phyloP scores from a whole-genome alignment of 179 eudicot species.

The Beta lomatogona region DNA sequence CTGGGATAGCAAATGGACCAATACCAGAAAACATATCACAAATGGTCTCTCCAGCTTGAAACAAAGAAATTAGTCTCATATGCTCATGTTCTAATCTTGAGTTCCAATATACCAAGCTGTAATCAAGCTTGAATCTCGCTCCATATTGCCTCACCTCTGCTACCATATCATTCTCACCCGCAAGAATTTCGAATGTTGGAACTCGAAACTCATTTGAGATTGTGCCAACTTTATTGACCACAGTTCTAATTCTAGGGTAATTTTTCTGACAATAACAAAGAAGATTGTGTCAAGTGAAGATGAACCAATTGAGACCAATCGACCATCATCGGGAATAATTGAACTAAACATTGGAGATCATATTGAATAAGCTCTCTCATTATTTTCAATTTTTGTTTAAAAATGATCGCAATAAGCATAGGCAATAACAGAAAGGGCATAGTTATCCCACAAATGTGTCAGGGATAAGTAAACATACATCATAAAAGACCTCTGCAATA shows the following conservation, averaged over 20 bases:
- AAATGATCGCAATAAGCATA: not conserved
- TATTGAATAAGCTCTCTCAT: not conserved
- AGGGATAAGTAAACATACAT: slow-evolving; percentile 56
- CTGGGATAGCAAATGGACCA: slow-evolving; percentile 97
- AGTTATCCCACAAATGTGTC: slow-evolving; percentile 5
- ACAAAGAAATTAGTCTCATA: slow-evolving; percentile 76
- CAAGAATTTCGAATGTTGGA: slow-evolving; percentile 87
- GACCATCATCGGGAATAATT: not conserved
- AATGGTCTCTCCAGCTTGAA: slow-evolving; percentile 71
- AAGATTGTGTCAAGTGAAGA: slow-evolving; percentile 28
- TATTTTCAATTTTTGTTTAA: not conserved
- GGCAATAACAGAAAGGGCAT: not conserved
- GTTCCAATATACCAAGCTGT: slow-evolving; percentile 96
- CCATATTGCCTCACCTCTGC: slow-evolving; percentile 95
- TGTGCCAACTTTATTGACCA: slow-evolving; percentile 86
- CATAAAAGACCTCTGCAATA: slow-evolving; percentile 90
- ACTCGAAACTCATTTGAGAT: slow-evolving; percentile 93
- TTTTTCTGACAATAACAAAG: slow-evolving; percentile 67
- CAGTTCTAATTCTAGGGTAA: slow-evolving; percentile 78
- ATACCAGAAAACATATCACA: slow-evolving; percentile 98
- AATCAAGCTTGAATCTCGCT: slow-evolving; percentile 91
- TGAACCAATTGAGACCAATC: not conserved
- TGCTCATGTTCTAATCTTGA: slow-evolving; percentile 98
- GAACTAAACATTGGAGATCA: not conserved
- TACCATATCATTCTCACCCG: slow-evolving; percentile 82